Base-by-base conservation (phyloP, 2,329 filamentous ascomycete genomes). In the Calonectria hongkongensis region DNA sequence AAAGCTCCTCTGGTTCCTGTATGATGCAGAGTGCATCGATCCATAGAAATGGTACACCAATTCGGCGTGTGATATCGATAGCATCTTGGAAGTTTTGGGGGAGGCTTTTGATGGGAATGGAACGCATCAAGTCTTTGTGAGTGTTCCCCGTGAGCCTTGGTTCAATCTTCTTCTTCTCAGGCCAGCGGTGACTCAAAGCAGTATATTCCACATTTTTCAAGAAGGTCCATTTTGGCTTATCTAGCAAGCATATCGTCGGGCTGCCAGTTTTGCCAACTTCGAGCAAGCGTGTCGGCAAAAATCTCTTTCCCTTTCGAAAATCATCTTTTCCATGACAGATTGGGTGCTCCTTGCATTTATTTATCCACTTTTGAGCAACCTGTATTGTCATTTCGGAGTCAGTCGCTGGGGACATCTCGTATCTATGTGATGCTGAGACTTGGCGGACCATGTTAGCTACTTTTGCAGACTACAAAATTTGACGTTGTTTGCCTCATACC, bases 21-120 rank as follows among this genome's bases (percentile, higher is more conserved):
- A 78, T 72, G 21, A 79, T 80, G 67, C 78, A 79, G 4, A 80
- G 72, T 4, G 75, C 66, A 41, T 79, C 78, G 39, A 79, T 75
- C 79, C 78, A 80, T 12, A 80, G 25, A 30, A 51, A 73, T 50
- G 8, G 30, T 1, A 71, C 25, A 4, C 36, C 54, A 30, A 63
- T 48, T 2, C 28, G 41, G 2, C 30, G 45, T 3, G 54, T 16
- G 6, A 68, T 36, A 1, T 27, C 4, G 25, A 63, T 50, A 4
- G 66, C 51, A 21, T 69, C n/a, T 16, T 54, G 54, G 16, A 69
- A 62, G 30, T 50, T 69, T 21, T 51, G n/a, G 13, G 66, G 66
- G 12, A 63, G n/a, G 3, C 18, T 21, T 2, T 12, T 15, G 3
- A 69, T 21, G 9, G 28, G 0, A 16, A 63, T 43, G 21, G 28